phyloP scores from a whole-genome alignment of 176 grass and related monocot species.

The Avena atlantica region DNA sequence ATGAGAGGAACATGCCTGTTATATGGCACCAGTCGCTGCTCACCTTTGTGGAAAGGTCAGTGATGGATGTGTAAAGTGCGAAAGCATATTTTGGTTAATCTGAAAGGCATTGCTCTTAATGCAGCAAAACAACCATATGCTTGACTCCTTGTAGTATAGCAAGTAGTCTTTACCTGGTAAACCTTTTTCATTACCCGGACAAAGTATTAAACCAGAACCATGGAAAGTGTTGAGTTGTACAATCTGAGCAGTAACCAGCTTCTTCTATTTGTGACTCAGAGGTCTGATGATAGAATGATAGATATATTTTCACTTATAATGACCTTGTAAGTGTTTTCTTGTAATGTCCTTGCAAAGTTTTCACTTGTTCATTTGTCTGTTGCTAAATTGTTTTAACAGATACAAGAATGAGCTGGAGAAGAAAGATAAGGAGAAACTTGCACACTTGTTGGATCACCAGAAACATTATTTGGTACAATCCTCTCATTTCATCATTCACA shows the following conservation, averaged over 20 bases:
- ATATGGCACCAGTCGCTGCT: conserved; percentile 99
- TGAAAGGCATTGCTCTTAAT: not conserved
- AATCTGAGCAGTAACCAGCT: not conserved
- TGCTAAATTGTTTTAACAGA: conserved; percentile 40
- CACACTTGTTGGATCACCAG: conserved; percentile 71
- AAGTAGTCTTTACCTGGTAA: not conserved
- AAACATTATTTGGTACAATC: conserved; percentile 85
- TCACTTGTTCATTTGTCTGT: conserved; percentile 1
- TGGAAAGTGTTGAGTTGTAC: not conserved
- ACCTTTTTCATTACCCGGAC: no score
- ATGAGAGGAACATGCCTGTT: conserved; percentile 82
- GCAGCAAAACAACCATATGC: not conserved
- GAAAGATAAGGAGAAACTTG: conserved; percentile 77
- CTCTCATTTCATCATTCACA: not conserved
- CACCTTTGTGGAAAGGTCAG: conserved; percentile 90
- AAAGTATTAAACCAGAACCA: not conserved
- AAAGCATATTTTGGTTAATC: not conserved
- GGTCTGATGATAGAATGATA: not conserved
- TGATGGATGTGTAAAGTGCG: conserved; percentile 8
- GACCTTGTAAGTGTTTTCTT: not conserved
- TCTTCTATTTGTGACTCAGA: not conserved
- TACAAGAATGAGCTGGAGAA: conserved; percentile 88
- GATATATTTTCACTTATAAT: no score
- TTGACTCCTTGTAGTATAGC: not conserved
- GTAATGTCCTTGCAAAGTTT: conserved; percentile 7